Conservation (phyloP, 176 grass and related monocot species). For the bread wheat (Triticum aestivum) region IWGSC_CS_RefSeq_v2.1 NC_057806.1:607959505-607960004, state of each 20-base stretch:
- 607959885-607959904: too few relatives aligned
- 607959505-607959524: rapidly evolving
- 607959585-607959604: background rate
- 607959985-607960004: too few relatives aligned
- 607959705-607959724: background rate
- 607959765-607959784: background rate
- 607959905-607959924: too few relatives aligned
- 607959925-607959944: too few relatives aligned
- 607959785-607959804: too few relatives aligned
- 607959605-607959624: background rate
- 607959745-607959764: background rate
- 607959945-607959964: too few relatives aligned
- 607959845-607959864: too few relatives aligned
- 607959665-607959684: background rate
- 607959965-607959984: too few relatives aligned
- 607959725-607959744: background rate
- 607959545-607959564: background rate
- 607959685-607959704: background rate
- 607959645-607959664: background rate
- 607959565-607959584: background rate
- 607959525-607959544: background rate
- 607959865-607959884: too few relatives aligned
- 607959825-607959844: too few relatives aligned
- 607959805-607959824: too few relatives aligned
- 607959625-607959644: constrained; percentile 13